phyloP scores from a whole-genome alignment of 805 yeast genomes.

The Ogataea trehalophila region DNA sequence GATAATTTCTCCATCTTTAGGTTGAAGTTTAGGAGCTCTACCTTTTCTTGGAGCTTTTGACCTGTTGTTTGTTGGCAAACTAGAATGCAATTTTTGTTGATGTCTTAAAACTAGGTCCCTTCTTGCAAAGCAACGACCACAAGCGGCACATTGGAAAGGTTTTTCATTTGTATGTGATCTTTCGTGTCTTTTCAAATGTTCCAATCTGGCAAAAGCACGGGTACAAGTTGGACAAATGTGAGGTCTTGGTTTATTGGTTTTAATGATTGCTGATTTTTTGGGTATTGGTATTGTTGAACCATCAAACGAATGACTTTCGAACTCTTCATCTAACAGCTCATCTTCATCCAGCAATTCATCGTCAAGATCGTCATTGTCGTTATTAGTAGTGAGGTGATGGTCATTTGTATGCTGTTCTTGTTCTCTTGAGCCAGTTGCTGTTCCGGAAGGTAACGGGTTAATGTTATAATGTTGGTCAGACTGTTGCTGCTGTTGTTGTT shows the following conservation, averaged over 20 bases:
- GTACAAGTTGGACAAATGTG: slow-evolving; percentile 88
- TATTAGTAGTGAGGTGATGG: slow-evolving; percentile 40
- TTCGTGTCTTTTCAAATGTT: slow-evolving; percentile 91
- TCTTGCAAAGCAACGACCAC: slow-evolving; percentile 94
- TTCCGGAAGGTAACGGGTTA: no score
- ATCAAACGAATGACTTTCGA: background rate
- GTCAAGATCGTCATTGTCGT: background rate
- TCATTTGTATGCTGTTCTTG: background rate
- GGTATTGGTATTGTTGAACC: slow-evolving; percentile 58
- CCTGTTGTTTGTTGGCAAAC: slow-evolving; percentile 36
- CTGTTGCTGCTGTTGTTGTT: background rate
- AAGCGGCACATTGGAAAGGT: slow-evolving; percentile 93
- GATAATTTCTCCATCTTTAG: slow-evolving; percentile 30
- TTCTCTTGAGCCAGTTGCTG: no score
- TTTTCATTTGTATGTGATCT: slow-evolving; percentile 93
- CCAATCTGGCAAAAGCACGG: slow-evolving; percentile 91
- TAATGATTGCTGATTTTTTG: slow-evolving; percentile 74
- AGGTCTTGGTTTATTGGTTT: slow-evolving; percentile 92
- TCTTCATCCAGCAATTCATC: background rate
- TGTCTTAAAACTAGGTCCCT: slow-evolving; percentile 85
- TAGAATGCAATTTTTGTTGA: slow-evolving; percentile 85
- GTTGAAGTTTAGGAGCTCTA: slow-evolving; percentile 13
- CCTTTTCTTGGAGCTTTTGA: slow-evolving; percentile 31
- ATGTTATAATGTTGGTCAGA: background rate
- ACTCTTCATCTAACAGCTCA: background rate